Percentiles rank a stretch among this genome's conserved stretches.
These are phyloP conservation scores for Trichopus zeylanicus DNA, from an alignment of 116 monocot genomes.

Conservation along the genomic window DNA sequence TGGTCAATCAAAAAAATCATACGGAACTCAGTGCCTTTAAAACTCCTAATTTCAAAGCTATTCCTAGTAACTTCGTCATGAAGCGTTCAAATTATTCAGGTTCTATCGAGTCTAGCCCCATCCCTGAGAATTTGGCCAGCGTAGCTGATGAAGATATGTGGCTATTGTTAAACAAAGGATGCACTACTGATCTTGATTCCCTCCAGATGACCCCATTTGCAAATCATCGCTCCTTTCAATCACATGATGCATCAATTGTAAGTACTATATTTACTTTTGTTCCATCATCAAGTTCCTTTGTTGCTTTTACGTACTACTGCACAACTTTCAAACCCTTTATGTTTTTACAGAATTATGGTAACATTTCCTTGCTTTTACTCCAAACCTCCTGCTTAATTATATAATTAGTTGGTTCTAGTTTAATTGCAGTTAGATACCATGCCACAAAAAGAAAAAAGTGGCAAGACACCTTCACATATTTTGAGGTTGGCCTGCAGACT, in stretches of 20 bases:
- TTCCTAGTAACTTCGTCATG: constrained; percentile 46
- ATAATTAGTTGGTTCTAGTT: too few species aligned
- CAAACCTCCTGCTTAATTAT: too few species aligned
- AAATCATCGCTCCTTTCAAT: constrained; percentile 17
- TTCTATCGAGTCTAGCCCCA: constrained; percentile 47
- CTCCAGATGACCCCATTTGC: constrained; percentile 72
- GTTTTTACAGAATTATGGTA: neutral
- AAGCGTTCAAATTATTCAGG: constrained; percentile 42
- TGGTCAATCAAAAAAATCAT: constrained; percentile 3
- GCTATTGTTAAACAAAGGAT: constrained; percentile 76
- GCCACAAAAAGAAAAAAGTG: too few species aligned
- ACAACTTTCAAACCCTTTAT: neutral
- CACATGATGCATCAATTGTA: constrained; percentile 31
- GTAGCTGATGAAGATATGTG: constrained; percentile 74
- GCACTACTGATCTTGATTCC: constrained; percentile 50
- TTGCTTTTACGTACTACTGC: neutral
- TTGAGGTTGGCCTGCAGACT: too few species aligned
- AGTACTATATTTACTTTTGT: constrained; percentile 22
- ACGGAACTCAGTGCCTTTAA: constrained; percentile 23
- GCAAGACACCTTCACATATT: too few species aligned
- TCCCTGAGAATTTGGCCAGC: constrained; percentile 51
- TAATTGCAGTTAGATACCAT: too few species aligned
- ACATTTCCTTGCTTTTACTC: too few species aligned
- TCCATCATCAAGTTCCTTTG: neutral
- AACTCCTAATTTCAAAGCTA: constrained; percentile 56